Evolutionary conservation across 768 basidiomycete genomes (phyloP).

Genomic region (Hypholoma fasciculare): DNA sequence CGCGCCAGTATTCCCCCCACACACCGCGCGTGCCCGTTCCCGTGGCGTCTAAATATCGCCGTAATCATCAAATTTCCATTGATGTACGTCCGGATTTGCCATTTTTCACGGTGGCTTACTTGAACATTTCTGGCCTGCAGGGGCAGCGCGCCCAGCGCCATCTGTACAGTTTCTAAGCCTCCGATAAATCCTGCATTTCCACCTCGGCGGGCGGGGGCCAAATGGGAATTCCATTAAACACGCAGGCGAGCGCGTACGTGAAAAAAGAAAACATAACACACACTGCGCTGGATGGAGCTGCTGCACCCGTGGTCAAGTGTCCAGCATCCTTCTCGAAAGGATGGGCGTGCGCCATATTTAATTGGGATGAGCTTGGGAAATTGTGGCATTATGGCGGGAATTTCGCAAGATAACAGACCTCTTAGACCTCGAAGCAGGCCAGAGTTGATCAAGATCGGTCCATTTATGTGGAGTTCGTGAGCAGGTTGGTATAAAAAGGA

Average conservation of each 20-base stretch:
- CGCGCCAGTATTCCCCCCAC: not conserved
- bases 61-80: slow-evolving; percentile 18
- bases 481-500: not conserved
- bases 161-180: slow-evolving; percentile 18
- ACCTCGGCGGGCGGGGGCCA: not conserved
- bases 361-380: slow-evolving; percentile 5
- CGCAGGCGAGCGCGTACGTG: not conserved
- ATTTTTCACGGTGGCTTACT: slow-evolving; percentile 30
- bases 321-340: not conserved
- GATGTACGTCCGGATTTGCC: slow-evolving; percentile 24
- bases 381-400: slow-evolving; percentile 7
- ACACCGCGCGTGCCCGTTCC: not conserved
- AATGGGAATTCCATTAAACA: not conserved
- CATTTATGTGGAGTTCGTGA: slow-evolving; percentile 1
- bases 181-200: slow-evolving; percentile 14
- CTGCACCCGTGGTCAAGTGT: slow-evolving; percentile 1
- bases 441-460: slow-evolving; percentile 4
- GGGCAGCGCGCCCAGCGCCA: slow-evolving; percentile 15
- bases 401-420: slow-evolving; percentile 4
- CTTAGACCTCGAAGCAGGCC: slow-evolving; percentile 4
- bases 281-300: not conserved
- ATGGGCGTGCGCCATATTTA: not conserved
- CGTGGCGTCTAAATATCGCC: slow-evolving; percentile 17
- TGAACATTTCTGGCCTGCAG: slow-evolving; percentile 18
- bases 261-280: not conserved